Base-by-base conservation (phyloP, 345 rosid genomes). In the Diplotaxis tenuifolia region DNA sequence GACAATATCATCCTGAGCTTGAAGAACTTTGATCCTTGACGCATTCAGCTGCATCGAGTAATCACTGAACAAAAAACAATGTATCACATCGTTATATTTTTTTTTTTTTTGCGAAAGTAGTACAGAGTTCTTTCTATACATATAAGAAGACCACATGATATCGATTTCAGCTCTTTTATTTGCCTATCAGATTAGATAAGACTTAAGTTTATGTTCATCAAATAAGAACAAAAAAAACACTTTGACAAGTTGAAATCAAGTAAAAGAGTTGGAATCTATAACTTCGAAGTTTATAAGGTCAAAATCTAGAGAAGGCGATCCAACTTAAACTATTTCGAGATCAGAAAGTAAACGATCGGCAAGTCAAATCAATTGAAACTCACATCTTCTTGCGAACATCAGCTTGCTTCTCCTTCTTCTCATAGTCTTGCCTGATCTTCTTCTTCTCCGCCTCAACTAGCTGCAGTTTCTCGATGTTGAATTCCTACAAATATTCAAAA, bases 11-110 rank as follows among this genome's bases (percentile, higher is more conserved):
- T 95, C 98, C 84, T 95, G 99, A 57, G 96, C 97, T 82, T 95
- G 99, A 85, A 95, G 99, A 79, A 95, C 90, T 82, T 92, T 92
- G 81, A 95, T 92, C 84, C 99, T 82, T 67, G 99, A 95, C 2
- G 98, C 94, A 85, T 95, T 95, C 3, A 95, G 91, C 86, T 92
- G 99, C 99, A 95, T 95, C 25, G 99, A 95, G 81, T 92, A 96
- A 80, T 96, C 99, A 70, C 99, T 92, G 86, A 59, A 72, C n/a
- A 47, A 16, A 36, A 20, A 53, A 21, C 72, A 40, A 77, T 63
- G 47, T 31, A 28, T 38, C 21, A 47, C 21, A 45, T 45, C 2
- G 34, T 31, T 31, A n/a, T n/a, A n/a, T n/a, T n/a, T n/a, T n/a
- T n/a, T 5, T 6, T 31, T 5, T 6, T 31, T 31, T 36, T 36